Evolutionary conservation across 495 filamentous ascomycete species (phyloP).

Genomic region (Tetracladium setigerum): DNA sequence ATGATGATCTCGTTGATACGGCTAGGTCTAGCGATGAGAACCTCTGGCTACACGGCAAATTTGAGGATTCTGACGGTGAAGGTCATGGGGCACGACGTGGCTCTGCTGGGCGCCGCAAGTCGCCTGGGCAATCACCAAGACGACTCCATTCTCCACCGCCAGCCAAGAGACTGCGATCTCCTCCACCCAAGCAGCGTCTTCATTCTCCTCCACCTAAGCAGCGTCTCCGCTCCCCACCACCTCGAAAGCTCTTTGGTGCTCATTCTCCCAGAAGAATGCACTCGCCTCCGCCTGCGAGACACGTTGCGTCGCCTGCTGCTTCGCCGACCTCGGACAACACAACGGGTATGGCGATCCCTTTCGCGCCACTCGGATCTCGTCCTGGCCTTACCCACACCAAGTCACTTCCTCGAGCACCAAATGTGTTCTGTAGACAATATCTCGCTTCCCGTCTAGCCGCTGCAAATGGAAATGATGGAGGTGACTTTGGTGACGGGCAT

Average conservation of each 20-base stretch:
- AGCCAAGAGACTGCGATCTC: too few relatives aligned
- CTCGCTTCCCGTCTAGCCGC: conserved; percentile 18
- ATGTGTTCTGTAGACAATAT: conserved; percentile 55
- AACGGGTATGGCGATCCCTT: conserved; percentile 23
- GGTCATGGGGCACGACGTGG: conserved; percentile 27
- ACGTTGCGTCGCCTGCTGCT: conserved; percentile 34
- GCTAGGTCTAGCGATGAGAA: conserved; percentile 49
- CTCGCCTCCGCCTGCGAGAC: conserved; percentile 47
- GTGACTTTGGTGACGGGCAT: conserved; percentile 35
- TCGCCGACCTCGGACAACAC: conserved; percentile 32
- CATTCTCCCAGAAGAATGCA: conserved; percentile 63
- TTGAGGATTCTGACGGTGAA: conserved; percentile 40
- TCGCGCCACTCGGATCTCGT: conserved; percentile 56
- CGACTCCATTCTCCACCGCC: conserved; percentile 40
- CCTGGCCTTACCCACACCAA: conserved; percentile 62
- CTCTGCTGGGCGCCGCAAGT: conserved; percentile 33
- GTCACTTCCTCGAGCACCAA: conserved; percentile 67
- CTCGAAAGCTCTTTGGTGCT: conserved; percentile 55
- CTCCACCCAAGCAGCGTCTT: conserved; percentile 22
- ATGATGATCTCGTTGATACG: conserved; percentile 50
- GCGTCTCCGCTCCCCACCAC: conserved; percentile 35
- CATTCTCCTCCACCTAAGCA: conserved; percentile 34
- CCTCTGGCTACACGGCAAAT: conserved; percentile 49
- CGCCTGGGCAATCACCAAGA: conserved; percentile 32
- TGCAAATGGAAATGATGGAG: conserved; percentile 7